A percentile compares a stretch with the other conserved stretches of the same genome.
phyloP scores from a whole-genome alignment of 2,329 filamentous ascomycete species.

The Beauveria scarabaeidicola region DNA sequence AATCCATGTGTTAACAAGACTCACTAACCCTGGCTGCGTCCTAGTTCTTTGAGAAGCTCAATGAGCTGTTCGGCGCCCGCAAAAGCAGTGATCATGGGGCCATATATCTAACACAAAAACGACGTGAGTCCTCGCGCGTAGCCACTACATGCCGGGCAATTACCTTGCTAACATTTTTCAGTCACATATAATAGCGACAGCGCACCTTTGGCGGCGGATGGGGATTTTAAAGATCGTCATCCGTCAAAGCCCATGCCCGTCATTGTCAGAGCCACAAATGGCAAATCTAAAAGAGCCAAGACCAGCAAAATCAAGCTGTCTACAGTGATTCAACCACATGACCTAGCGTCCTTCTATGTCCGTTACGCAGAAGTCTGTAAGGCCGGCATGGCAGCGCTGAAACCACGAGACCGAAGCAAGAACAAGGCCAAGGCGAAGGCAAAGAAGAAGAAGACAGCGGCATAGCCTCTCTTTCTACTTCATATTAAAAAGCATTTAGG shows the following conservation, averaged over 20 bases:
- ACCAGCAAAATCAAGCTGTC: constrained; percentile 63
- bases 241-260: constrained; percentile 57
- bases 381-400: constrained; percentile 76
- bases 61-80: constrained; percentile 57
- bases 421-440: constrained; percentile 72
- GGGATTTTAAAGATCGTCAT: constrained; percentile 52
- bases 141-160: not conserved
- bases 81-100: constrained; percentile 65
- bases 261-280: constrained; percentile 77
- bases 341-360: constrained; percentile 71
- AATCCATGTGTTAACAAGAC: not conserved
- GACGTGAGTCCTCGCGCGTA: constrained; percentile 40
- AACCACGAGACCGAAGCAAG: constrained; percentile 88
- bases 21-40: constrained; percentile 4
- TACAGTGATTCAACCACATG: constrained; percentile 69
- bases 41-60: constrained; percentile 66
- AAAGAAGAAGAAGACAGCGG: constrained; percentile 54
- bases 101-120: constrained; percentile 68
- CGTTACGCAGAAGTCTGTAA: constrained; percentile 90
- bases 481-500: not conserved
- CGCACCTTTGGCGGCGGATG: constrained; percentile 33
- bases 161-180: constrained; percentile 15
- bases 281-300: constrained; percentile 53
- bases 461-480: constrained; percentile 11
- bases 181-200: constrained; percentile 37